Conservation (phyloP, 352 stramenopile species). For the Phytopythium mirpurense region DNA sequence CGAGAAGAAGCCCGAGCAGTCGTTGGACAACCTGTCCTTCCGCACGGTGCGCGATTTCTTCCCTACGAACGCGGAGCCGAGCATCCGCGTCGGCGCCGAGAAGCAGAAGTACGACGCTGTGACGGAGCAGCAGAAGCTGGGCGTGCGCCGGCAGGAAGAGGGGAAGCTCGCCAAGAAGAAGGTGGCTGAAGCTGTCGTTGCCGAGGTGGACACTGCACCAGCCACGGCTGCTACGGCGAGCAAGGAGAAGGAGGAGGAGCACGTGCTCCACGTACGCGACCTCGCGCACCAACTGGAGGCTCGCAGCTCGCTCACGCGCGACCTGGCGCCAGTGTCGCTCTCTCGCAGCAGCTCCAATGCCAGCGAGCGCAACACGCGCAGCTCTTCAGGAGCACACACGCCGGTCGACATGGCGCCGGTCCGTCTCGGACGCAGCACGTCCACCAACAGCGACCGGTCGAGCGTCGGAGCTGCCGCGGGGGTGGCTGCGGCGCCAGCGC, state of each 20-base stretch:
- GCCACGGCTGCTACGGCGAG: background rate
- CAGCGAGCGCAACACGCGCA: background rate
- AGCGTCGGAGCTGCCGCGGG: background rate
- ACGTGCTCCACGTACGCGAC: conserved; percentile 1
- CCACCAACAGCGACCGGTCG: conserved; percentile 2
- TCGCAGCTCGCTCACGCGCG: conserved; percentile 2
- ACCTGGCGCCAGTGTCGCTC: conserved; percentile 1
- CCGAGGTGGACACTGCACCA: background rate
- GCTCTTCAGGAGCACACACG: background rate
- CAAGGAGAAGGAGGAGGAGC: conserved; percentile 6
- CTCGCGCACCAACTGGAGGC: conserved; percentile 2
- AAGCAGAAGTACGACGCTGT: conserved; percentile 51
- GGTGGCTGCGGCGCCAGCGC: background rate
- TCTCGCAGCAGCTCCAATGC: conserved; percentile 3
- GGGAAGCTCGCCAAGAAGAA: conserved; percentile 11
- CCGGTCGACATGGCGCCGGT: background rate
- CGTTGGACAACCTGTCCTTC: conserved; percentile 39
- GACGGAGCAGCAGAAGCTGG: conserved; percentile 32
- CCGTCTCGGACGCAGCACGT: conserved; percentile 1
- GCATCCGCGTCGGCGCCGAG: conserved; percentile 36
- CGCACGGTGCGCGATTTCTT: conserved; percentile 53
- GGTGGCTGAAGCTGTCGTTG: background rate
- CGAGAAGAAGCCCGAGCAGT: conserved; percentile 39
- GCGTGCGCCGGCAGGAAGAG: conserved; percentile 13
- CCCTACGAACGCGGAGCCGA: conserved; percentile 32